phyloP scores from a whole-genome alignment of 2,329 filamentous ascomycete species.

The Ophiostoma australiae region DNA sequence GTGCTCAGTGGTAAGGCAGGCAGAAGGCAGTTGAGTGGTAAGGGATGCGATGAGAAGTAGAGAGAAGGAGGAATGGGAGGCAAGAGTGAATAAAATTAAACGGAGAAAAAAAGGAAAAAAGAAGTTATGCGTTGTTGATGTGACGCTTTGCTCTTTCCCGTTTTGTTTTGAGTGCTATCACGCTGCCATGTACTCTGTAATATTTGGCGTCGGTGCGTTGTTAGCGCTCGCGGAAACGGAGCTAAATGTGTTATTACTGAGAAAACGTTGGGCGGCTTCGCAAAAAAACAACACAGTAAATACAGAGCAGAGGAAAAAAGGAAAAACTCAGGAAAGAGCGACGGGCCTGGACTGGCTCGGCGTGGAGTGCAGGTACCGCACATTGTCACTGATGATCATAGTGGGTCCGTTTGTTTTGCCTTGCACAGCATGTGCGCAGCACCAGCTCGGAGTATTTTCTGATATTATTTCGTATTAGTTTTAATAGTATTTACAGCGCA shows the following conservation, averaged over 20 bases:
- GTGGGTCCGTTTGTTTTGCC: constrained; percentile 7
- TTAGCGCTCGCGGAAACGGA: constrained; percentile 7
- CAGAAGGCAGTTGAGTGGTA: neutral
- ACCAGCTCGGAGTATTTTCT: neutral
- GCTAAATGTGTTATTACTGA: neutral
- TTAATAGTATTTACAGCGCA: neutral
- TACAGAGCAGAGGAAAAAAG: neutral
- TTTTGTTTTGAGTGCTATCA: neutral
- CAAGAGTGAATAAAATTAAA: constrained; percentile 17
- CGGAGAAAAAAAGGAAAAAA: constrained; percentile 6
- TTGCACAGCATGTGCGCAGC: constrained; percentile 2
- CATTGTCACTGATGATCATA: constrained; percentile 2
- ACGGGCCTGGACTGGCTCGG: constrained; percentile 1
- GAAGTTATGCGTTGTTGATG: constrained; percentile 25
- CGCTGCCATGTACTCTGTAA: no score
- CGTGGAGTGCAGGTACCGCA: constrained; percentile 5
- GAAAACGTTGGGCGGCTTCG: neutral
- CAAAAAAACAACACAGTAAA: neutral
- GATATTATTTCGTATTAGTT: neutral
- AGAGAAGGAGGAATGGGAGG: neutral
- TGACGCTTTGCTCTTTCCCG: constrained; percentile 21
- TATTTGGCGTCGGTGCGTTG: neutral
- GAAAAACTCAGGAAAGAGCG: neutral
- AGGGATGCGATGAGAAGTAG: neutral
- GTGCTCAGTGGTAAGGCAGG: neutral